Evolutionary conservation across 2,329 filamentous ascomycete species (phyloP).

Genomic region (Plenodomus lindquistii): DNA sequence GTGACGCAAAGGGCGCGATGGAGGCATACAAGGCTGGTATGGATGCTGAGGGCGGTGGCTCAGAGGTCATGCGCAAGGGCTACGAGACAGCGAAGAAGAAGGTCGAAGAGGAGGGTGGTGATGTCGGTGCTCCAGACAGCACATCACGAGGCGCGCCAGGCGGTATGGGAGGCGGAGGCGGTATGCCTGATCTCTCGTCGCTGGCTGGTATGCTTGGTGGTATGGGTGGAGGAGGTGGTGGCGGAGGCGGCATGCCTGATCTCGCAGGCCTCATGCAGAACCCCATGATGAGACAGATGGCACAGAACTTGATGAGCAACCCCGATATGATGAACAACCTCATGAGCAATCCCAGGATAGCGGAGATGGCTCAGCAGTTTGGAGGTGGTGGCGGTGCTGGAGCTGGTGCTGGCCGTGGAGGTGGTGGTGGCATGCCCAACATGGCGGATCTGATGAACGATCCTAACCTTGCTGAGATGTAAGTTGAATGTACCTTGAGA

Average conservation of each 20-base stretch:
- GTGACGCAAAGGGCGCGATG: slow-evolving; percentile 88
- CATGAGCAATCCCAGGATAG: slow-evolving; percentile 89
- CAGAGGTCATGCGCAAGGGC: slow-evolving; percentile 96
- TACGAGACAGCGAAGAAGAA: slow-evolving; percentile 89
- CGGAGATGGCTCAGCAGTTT: slow-evolving; percentile 85
- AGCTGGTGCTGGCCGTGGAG: slow-evolving; percentile 65
- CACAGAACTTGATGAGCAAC: slow-evolving; percentile 96
- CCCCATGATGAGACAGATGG: slow-evolving; percentile 98
- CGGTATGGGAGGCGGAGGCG: slow-evolving; percentile 63
- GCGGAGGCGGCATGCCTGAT: slow-evolving; percentile 82
- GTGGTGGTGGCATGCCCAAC: slow-evolving; percentile 88
- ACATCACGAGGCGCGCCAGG: slow-evolving; percentile 41
- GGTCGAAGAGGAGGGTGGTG: slow-evolving; percentile 75
- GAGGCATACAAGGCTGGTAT: slow-evolving; percentile 94
- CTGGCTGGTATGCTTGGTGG: slow-evolving; percentile 60
- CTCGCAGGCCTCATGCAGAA: slow-evolving; percentile 67
- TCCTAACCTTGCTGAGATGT: slow-evolving; percentile 91
- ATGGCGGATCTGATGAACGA: slow-evolving; percentile 86
- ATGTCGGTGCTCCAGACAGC: slow-evolving; percentile 52
- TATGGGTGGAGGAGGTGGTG: slow-evolving; percentile 55
- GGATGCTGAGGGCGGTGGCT: slow-evolving; percentile 90
- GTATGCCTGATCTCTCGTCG: slow-evolving; percentile 83
- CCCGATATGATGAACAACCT: slow-evolving; percentile 88
- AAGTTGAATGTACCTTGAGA: slow-evolving; percentile 50
- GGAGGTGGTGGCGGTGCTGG: slow-evolving; percentile 44